Conservation (phyloP, 1,284 basidiomycete genomes). For the Fistulinella cinereoalba region DNA sequence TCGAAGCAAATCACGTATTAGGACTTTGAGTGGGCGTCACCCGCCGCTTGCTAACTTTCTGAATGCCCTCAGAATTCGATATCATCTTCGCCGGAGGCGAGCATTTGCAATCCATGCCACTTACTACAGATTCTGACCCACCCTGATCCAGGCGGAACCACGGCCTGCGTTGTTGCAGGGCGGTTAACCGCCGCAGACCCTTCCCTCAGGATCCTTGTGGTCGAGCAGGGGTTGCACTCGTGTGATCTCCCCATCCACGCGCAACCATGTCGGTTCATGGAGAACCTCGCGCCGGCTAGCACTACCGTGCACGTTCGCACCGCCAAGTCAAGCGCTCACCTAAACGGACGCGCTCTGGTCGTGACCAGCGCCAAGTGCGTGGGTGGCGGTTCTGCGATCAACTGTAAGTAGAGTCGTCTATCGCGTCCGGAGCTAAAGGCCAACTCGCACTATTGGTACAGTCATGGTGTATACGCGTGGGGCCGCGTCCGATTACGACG, state of each 20-base stretch:
- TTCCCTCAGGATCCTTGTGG: slow-evolving; percentile 39
- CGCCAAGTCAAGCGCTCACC: slow-evolving; percentile 40
- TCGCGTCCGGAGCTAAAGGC: no score
- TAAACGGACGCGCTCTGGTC: slow-evolving; percentile 43
- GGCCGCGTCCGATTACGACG: slow-evolving; percentile 55
- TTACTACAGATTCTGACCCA: background rate
- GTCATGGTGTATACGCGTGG: slow-evolving; percentile 55
- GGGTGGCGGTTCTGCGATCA: background rate
- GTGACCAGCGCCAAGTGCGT: slow-evolving; percentile 28
- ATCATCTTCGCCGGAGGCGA: background rate
- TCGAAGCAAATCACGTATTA: no score
- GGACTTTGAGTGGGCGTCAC: no score
- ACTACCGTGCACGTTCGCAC: slow-evolving; percentile 44
- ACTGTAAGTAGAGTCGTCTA: slow-evolving; percentile 41
- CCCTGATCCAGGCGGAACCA: slow-evolving; percentile 36
- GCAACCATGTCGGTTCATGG: slow-evolving; percentile 28
- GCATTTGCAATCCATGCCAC: background rate
- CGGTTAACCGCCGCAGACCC: slow-evolving; percentile 41
- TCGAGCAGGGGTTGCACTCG: slow-evolving; percentile 49
- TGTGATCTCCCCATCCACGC: slow-evolving; percentile 15
- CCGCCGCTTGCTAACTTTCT: no score
- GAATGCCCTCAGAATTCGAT: background rate
- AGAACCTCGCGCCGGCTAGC: slow-evolving; percentile 38
- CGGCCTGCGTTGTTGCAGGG: slow-evolving; percentile 41
- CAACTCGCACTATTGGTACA: slow-evolving; percentile 16